Evolutionary conservation across 805 yeast species (phyloP), one percentile per base, ranked within the genome.

Genomic region (Candida maesae): DNA sequence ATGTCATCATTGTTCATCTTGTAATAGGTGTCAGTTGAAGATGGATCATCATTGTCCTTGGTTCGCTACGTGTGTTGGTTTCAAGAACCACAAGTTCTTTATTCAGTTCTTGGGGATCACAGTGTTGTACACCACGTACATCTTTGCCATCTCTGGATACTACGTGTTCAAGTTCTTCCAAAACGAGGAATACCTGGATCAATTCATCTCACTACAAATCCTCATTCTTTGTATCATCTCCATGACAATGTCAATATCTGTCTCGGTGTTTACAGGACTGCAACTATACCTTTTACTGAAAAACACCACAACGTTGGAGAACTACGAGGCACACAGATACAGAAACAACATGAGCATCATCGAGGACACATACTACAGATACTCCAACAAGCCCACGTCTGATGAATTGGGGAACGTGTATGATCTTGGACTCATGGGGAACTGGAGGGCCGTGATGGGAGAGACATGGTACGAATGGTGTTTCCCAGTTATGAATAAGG

Each of bases 41-140:
- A 90, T 89, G 97, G 97, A 89, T 60, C 97, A 89, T 59, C 96
- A 89, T 63, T 82, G 83, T 47, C 97, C 97, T 0, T 91, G 98
- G 98, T 88, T 89, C 61, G 81, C 95, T 2, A 70, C 78, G 5
- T 90, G 97, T 60, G 76, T 91, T 43, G 98, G 98, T 0, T 83
- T 77, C 62, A 65, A 66, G 21, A 91, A 91, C 62, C 89, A 85
- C 49, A 84, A 88, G 63, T 76, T 68, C 58, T 91, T 90, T 56
- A 59, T 87, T 20, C 95, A 88, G 58, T 84, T 84, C 56, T 60
- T 89, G 39, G 33, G 71, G 6, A 80, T 81, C 53, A 66, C 77
- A 3, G 63, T 78, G 2, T 20, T 73, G 0, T 80, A 75, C 52
- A 59, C 81, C 1, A 43, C 61, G 1, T 41, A 71, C 10, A 68